phyloP scores from a whole-genome alignment of 2,329 filamentous ascomycete species.

The Diplodia mutila region DNA sequence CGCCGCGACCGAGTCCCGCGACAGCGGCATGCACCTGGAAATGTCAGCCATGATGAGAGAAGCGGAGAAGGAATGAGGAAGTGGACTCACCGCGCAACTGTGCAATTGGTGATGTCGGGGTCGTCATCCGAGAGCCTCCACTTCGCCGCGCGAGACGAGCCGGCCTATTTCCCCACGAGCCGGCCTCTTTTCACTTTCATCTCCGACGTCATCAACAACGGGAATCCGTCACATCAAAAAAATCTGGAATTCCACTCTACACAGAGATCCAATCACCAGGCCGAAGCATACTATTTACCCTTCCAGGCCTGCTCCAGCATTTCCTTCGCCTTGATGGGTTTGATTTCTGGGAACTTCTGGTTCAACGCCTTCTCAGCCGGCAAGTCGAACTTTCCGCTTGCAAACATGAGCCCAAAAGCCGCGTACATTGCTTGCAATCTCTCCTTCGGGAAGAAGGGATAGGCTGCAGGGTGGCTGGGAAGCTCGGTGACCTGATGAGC shows the following conservation, averaged over 20 bases:
- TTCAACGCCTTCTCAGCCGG: neutral
- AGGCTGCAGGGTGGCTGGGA: slow-evolving; percentile 24
- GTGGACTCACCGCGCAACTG: slow-evolving; percentile 2
- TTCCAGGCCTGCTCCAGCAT: slow-evolving; percentile 14
- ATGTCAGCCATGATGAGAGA: slow-evolving; percentile 49
- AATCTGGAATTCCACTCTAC: no score
- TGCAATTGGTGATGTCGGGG: neutral
- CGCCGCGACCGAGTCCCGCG: slow-evolving; percentile 68
- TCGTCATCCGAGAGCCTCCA: neutral
- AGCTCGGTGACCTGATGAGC: slow-evolving; percentile 29
- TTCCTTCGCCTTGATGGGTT: neutral
- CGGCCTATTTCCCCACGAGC: neutral
- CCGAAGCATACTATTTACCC: neutral
- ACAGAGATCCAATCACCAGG: neutral
- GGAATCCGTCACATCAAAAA: no score
- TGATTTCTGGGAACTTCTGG: slow-evolving; percentile 17
- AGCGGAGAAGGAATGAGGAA: neutral
- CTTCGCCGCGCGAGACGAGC: neutral
- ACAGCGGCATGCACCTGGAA: slow-evolving; percentile 63
- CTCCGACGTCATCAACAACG: no score
- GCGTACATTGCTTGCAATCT: slow-evolving; percentile 15
- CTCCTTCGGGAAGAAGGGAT: slow-evolving; percentile 30
- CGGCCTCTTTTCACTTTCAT: neutral
- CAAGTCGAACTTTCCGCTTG: neutral
- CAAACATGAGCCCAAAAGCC: neutral